Evolutionary conservation across 768 basidiomycete species (phyloP).

Genomic region (Crepidotus variabilis): DNA sequence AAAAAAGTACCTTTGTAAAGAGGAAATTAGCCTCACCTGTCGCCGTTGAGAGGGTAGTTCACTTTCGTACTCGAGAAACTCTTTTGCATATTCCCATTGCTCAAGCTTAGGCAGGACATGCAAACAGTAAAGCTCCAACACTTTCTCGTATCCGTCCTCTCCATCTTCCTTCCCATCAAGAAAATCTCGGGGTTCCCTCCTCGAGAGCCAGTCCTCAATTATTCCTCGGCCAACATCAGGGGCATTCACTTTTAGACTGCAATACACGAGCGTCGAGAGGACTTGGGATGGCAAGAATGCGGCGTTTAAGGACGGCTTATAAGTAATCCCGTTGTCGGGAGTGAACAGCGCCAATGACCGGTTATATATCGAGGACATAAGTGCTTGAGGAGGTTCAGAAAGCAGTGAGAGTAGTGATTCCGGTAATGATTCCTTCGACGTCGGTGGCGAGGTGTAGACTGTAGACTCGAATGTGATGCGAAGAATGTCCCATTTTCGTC

Average conservation of each 20-base stretch:
- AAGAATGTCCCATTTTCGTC: constrained; percentile 85
- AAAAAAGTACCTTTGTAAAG: constrained; percentile 4
- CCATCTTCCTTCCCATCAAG: constrained; percentile 25
- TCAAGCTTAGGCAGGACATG: constrained; percentile 68
- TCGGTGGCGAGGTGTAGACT: constrained; percentile 56
- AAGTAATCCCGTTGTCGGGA: constrained; percentile 33
- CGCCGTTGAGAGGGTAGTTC: constrained; percentile 50
- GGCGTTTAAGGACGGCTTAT: constrained; percentile 37
- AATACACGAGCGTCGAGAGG: constrained; percentile 64
- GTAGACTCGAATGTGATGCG: constrained; percentile 81
- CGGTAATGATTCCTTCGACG: constrained; percentile 42
- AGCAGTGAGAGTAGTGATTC: constrained; percentile 48
- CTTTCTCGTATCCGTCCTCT: constrained; percentile 62
- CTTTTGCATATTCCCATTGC: constrained; percentile 78
- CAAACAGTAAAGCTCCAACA: constrained; percentile 73
- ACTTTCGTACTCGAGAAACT: constrained; percentile 71
- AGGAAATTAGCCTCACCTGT: constrained; percentile 40
- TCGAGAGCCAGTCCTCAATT: constrained; percentile 77
- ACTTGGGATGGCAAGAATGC: constrained; percentile 68
- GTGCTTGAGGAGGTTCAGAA: constrained; percentile 53
- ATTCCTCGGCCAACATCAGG: constrained; percentile 60
- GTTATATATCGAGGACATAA: constrained; percentile 51
- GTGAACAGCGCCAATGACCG: constrained; percentile 71
- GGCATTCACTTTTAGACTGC: constrained; percentile 63
- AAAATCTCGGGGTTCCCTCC: constrained; percentile 37